These are phyloP conservation scores for Russula sp. DNA, from an alignment of 768 basidiomycete genomes.

Conservation along the genomic window DNA sequence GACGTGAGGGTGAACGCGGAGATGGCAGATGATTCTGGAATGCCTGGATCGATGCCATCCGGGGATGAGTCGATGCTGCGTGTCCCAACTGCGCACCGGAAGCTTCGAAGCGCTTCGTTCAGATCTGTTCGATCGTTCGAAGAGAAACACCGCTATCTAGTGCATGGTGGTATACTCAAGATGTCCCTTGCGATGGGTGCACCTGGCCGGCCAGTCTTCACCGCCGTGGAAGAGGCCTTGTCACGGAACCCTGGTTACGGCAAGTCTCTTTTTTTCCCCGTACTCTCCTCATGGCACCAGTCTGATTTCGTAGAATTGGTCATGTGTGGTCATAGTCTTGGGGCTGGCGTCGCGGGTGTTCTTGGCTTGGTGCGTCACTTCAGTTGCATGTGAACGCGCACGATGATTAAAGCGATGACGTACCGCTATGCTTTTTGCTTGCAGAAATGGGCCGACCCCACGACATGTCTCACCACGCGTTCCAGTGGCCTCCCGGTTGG, in stretches of 20 bases:
- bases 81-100: neutral
- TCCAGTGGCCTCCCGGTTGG: constrained; percentile 65
- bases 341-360: constrained; percentile 72
- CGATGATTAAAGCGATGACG: neutral
- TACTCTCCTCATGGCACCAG: neutral
- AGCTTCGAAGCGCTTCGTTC: constrained; percentile 18
- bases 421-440: too few species aligned
- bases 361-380: constrained; percentile 53
- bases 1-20: neutral
- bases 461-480: constrained; percentile 58
- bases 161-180: constrained; percentile 74
- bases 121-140: constrained; percentile 17
- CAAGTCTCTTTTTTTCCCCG: constrained; percentile 30
- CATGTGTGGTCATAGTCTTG: constrained; percentile 77
- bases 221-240: constrained; percentile 65
- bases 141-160: constrained; percentile 40
- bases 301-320: constrained; percentile 45
- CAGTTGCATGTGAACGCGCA: constrained; percentile 6
- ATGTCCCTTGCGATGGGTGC: constrained; percentile 78
- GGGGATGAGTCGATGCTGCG: neutral
- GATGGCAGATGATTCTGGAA: neutral
- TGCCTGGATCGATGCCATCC: neutral
- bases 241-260: constrained; percentile 64
- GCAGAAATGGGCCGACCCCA: constrained; percentile 83
- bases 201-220: constrained; percentile 67